Evolutionary conservation across 495 filamentous ascomycete genomes (phyloP), one percentile per base, ranked within the genome.

Genomic region (Penicillium cinerascens): DNA sequence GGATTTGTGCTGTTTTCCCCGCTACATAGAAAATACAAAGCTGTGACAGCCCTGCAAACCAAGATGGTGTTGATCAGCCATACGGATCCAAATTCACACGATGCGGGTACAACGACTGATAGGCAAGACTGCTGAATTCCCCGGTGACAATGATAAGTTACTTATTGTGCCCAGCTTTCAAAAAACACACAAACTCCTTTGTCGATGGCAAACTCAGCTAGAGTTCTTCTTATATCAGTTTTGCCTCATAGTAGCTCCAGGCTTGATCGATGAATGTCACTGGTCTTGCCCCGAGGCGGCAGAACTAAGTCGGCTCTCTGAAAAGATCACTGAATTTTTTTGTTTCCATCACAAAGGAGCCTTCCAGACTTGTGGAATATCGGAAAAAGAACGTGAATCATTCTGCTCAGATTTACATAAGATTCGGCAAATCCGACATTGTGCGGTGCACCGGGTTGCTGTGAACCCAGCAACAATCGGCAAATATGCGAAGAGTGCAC

Each of bases 271-370:
- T 23, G 42, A 52, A 25, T 44, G 50, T 37, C 42, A 45, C 33
- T 52, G 50, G 50, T 52, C 36, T 37, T 52, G 50, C 37, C 42
- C 42, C 27, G 50, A 52, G 42, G 50, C 50, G n/a, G 50, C 50
- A 18, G 50, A 52, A 35, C 42, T 52, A 27, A 44, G 33, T 46
- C 40, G 33, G 37, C 50, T 52, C 38, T 45, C 50, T n/a, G 50
- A 52, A 46, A 52, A 52, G 29, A 16, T 40, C 7, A 52, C 33
- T 21, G 50, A 52, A 39, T 46, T 46, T 15, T 52, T 52, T 40
- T 52, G 50, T 52, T 52, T 46, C 33, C 50, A 45, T n/a, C 50
- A 52, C 37, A 52, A 52, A 36, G 16, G 27, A 16, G 2, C 16
- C 36, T 45, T 52, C 42, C 33, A 46, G 22, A 10, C 33, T 22